Evolutionary conservation across 2,329 filamentous ascomycete species (phyloP), one percentile per base, ranked within the genome.

Genomic region (Penicillium sp.): DNA sequence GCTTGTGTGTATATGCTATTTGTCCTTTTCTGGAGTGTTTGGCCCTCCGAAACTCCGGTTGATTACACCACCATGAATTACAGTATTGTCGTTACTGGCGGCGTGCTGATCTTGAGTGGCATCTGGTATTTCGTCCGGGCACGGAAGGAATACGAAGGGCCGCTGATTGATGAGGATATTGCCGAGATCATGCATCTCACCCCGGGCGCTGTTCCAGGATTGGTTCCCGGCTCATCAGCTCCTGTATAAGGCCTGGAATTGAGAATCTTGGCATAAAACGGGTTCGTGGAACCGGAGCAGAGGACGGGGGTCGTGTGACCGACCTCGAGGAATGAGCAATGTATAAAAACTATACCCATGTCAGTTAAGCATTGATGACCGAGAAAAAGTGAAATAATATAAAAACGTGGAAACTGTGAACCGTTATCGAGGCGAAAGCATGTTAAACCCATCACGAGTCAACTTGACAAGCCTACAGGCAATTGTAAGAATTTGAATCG

Each of bases 21-120:
- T 36, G 71, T 83, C 2, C 74, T 81, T 10, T 83, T 85, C 65
- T 84, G 79, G 73, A 77, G 73, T 20, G 79, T 83, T 42, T 79
- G 75, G 75, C 75, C 75, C 64, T 70, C 73, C 2, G 59, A 54
- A 3, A 69, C 61, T 0, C 65, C 63, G 0, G 61, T 69, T 0
- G 63, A 66, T 4, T 61, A 71, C 0, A 61, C 65, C 0, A 74
- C 67, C 11, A 76, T 79, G 72, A 81, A 81, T 61, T 81, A 74
- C 56, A 76, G 71, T 20, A 64, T 77, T 8, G 56, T 81, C 2
- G 71, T 80, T 0, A 78, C 75, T 14, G 74, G 69, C 0, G 66
- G 62, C 0, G 69, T 76, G 0, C 55, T 76, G 4, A 58, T 77
- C 1, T 76, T 80, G 42, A 77, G 75, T 42, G 61, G 79, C 3